These are phyloP conservation scores for Quercus phellos DNA, from an alignment of 331 rosid genomes.

Conservation along the genomic window DNA sequence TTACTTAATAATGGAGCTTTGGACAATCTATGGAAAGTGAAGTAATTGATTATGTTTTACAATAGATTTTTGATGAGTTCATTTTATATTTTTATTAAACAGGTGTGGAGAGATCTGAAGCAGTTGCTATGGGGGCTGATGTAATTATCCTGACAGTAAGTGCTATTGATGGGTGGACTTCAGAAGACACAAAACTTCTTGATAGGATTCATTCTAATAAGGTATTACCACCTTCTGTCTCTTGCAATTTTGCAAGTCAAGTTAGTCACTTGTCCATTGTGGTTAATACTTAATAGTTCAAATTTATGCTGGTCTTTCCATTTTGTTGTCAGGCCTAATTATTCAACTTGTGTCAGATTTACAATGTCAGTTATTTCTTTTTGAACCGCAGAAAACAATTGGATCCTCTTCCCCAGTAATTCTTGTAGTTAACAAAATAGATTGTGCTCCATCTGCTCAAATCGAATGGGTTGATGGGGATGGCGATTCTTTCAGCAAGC, in stretches of 20 bases:
- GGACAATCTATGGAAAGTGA: constrained; percentile 12
- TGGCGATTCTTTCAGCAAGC: constrained; percentile 44
- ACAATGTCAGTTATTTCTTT: constrained; percentile 5
- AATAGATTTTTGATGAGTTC: constrained; percentile 4
- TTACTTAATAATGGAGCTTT: neutral
- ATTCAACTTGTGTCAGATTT: neutral
- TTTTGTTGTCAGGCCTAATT: neutral
- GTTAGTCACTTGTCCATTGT: neutral
- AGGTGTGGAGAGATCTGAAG: constrained; percentile 98
- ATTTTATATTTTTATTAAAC: constrained; percentile 11
- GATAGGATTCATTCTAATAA: constrained; percentile 65
- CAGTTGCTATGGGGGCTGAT: constrained; percentile 90
- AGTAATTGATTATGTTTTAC: neutral
- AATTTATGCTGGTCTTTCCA: neutral
- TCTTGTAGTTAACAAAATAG: constrained; percentile 87
- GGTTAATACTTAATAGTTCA: neutral
- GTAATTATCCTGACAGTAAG: constrained; percentile 77
- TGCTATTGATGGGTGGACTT: constrained; percentile 89
- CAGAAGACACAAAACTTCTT: constrained; percentile 71
- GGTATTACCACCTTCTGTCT: constrained; percentile 33
- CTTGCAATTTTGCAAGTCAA: neutral
- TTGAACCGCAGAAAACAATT: constrained; percentile 41
- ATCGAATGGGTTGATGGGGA: constrained; percentile 32
- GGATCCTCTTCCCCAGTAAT: constrained; percentile 73
- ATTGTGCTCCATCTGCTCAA: constrained; percentile 45